Evolutionary conservation across 2,329 filamentous ascomycete genomes (phyloP).

Genomic region (Xylaria sp.): DNA sequence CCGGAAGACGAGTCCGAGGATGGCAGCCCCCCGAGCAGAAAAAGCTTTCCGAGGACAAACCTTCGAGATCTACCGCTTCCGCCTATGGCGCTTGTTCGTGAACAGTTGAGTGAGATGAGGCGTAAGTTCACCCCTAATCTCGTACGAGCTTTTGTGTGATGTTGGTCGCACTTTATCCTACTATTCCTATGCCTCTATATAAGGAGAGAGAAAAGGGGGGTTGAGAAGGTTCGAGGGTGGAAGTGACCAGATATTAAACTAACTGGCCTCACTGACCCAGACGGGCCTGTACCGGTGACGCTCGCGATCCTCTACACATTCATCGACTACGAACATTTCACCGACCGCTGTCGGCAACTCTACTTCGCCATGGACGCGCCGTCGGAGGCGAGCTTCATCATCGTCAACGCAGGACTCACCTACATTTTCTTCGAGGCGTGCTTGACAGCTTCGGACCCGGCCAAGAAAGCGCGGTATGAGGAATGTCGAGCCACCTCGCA

Average conservation of each 20-base stretch:
- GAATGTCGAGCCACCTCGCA: slow-evolving; percentile 47
- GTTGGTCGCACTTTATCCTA: not conserved
- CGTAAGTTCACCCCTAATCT: slow-evolving; percentile 46
- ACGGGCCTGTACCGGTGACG: slow-evolving; percentile 58
- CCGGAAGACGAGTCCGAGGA: slow-evolving; percentile 23
- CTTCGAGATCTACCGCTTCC: slow-evolving; percentile 66
- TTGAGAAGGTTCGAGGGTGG: not conserved
- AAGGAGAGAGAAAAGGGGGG: not conserved
- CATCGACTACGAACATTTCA: slow-evolving; percentile 61
- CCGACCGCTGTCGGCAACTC: slow-evolving; percentile 59
- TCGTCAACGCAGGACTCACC: slow-evolving; percentile 49
- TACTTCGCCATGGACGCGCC: slow-evolving; percentile 66
- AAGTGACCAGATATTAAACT: not conserved
- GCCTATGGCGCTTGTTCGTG: slow-evolving; percentile 62
- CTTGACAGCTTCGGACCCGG: slow-evolving; percentile 40
- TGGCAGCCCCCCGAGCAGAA: slow-evolving; percentile 50
- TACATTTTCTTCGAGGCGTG: slow-evolving; percentile 51
- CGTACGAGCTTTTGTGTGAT: not conserved
- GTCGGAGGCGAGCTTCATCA: slow-evolving; percentile 61
- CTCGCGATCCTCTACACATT: slow-evolving; percentile 64
- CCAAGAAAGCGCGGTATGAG: slow-evolving; percentile 45
- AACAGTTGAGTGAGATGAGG: slow-evolving; percentile 61
- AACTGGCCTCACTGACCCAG: slow-evolving; percentile 45
- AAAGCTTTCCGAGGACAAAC: slow-evolving; percentile 58
- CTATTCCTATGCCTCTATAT: not conserved